Conservation (phyloP, 345 rosid genomes). For the Aquilaria malaccensis region DNA sequence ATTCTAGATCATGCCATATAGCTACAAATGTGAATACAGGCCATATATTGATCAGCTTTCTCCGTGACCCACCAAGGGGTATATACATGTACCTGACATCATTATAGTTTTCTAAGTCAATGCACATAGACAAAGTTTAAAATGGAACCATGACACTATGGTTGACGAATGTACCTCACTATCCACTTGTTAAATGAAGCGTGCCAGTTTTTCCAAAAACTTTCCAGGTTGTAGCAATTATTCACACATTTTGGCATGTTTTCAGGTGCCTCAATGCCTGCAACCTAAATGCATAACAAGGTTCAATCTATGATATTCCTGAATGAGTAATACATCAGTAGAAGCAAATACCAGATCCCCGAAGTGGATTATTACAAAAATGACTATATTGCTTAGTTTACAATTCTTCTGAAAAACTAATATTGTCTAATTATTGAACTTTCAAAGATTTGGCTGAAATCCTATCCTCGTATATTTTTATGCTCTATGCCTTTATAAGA, state of each 20-base stretch:
- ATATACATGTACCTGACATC: conserved; percentile 80
- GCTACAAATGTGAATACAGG: conserved; percentile 93
- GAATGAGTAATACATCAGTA: neutral
- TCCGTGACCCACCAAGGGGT: conserved; percentile 86
- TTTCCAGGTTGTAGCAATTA: conserved; percentile 82
- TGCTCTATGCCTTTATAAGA: no score
- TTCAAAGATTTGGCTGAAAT: no score
- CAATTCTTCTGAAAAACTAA: no score
- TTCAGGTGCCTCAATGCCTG: conserved; percentile 85
- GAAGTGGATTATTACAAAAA: no score
- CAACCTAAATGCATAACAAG: conserved; percentile 34
- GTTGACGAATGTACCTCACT: conserved; percentile 54
- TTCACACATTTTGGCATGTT: conserved; percentile 93
- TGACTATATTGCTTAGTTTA: no score
- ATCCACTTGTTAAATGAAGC: conserved; percentile 98
- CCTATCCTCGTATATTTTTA: no score
- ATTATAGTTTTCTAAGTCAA: conserved; percentile 9
- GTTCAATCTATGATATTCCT: no score
- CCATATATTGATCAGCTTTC: conserved; percentile 86
- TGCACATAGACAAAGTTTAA: neutral
- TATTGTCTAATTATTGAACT: no score
- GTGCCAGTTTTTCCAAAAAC: conserved; percentile 98
- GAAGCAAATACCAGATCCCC: neutral
- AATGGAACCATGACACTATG: conserved; percentile 13
- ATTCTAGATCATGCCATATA: conserved; percentile 93